phyloP scores from a whole-genome alignment of 805 yeast genomes.

The Teunomyces gatunensis region DNA sequence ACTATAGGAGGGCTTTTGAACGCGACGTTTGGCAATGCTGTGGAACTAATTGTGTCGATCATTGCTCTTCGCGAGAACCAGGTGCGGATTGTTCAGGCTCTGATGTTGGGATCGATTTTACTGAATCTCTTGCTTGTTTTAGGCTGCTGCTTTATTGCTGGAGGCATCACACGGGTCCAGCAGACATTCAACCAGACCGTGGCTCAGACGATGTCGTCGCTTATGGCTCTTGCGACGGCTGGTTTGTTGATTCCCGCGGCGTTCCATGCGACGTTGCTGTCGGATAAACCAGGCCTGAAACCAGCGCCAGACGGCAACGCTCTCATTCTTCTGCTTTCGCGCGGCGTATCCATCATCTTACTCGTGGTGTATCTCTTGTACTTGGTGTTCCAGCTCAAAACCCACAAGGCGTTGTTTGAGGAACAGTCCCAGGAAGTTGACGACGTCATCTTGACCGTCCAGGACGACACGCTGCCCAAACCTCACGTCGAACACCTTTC shows the following conservation, averaged over 20 bases:
- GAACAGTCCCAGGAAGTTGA: conserved; percentile 33
- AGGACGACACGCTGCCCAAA: conserved; percentile 13
- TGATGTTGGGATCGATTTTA: conserved; percentile 92
- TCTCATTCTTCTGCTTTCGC: conserved; percentile 69
- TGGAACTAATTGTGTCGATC: conserved; percentile 89
- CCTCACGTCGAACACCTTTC: conserved; percentile 43
- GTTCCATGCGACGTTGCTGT: conserved; percentile 76
- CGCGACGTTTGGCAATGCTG: conserved; percentile 98
- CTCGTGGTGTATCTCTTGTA: conserved; percentile 75
- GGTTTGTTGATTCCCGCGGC: conserved; percentile 95
- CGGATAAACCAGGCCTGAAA: conserved; percentile 28
- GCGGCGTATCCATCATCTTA: conserved; percentile 82
- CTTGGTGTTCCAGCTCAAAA: conserved; percentile 81
- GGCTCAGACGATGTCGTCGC: conserved; percentile 95
- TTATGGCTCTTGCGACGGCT: conserved; percentile 86
- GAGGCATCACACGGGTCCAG: conserved; percentile 83
- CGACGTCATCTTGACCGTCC: conserved; percentile 36
- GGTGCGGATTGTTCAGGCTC: conserved; percentile 91
- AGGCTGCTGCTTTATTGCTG: conserved; percentile 94
- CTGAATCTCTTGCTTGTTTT: conserved; percentile 85
- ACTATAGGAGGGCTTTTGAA: conserved; percentile 91
- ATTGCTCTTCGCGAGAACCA: conserved; percentile 86
- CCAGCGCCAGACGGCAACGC: conserved; percentile 25
- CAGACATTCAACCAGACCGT: conserved; percentile 93
- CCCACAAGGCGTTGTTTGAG: conserved; percentile 79